phyloP scores from a whole-genome alignment of 2,329 filamentous ascomycete genomes.

The Trematosphaeria pertusa region DNA sequence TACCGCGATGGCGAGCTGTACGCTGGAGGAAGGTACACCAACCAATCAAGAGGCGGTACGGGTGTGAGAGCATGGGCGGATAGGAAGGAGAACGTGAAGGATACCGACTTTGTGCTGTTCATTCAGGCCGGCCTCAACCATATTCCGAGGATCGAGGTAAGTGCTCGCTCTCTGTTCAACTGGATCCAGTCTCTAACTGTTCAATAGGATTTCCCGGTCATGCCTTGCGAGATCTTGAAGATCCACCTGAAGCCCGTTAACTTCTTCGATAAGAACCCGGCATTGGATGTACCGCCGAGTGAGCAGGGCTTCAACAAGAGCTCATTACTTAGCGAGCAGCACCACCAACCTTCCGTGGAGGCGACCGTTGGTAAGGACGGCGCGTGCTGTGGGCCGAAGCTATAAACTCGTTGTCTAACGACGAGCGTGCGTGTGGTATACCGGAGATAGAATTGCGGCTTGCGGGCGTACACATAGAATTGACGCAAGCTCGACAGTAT shows the following conservation, averaged over 20 bases:
- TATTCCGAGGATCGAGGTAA: conserved; percentile 58
- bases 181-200: conserved; percentile 6
- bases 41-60: conserved; percentile 62
- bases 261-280: conserved; percentile 66
- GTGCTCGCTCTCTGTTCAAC: not conserved
- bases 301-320: conserved; percentile 57
- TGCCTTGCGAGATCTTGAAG: conserved; percentile 65
- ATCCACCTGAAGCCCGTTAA: conserved; percentile 65
- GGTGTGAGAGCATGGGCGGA: conserved; percentile 58
- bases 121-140: conserved; percentile 67
- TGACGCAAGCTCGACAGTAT: too few species aligned
- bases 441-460: not conserved
- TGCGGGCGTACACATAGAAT: too few species aligned
- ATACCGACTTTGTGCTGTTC: conserved; percentile 64
- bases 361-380: conserved; percentile 45
- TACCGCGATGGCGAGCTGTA: conserved; percentile 66
- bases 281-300: conserved; percentile 63
- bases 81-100: conserved; percentile 61
- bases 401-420: too few species aligned
- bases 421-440: not conserved
- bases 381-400: conserved; percentile 49
- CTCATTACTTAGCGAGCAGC: conserved; percentile 43
- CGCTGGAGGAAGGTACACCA: conserved; percentile 66
- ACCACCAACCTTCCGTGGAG: conserved; percentile 45
- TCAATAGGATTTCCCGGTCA: conserved; percentile 61